These are phyloP conservation scores for Bifiguratus adelaidae DNA, from an alignment of 192 early-diverging fungal genomes.

Conservation along the genomic window DNA sequence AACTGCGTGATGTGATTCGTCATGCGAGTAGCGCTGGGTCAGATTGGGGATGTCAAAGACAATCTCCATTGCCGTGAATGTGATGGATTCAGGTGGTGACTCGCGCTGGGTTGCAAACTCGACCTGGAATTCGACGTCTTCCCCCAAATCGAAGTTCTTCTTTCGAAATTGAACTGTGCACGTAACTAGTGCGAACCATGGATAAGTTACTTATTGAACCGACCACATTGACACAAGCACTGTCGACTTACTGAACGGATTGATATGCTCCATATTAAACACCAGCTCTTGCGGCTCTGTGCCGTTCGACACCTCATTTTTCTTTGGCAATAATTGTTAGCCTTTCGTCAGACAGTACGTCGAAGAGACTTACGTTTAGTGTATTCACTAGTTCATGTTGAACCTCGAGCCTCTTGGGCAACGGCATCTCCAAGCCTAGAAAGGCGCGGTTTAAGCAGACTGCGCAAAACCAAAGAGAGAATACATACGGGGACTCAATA, in stretches of 20 bases:
- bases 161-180: slow-evolving; percentile 35
- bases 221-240: slow-evolving; percentile 19
- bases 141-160: slow-evolving; percentile 40
- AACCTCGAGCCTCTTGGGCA: slow-evolving; percentile 14
- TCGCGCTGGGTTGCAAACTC: slow-evolving; percentile 20
- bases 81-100: slow-evolving; percentile 35
- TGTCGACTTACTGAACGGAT: slow-evolving; percentile 37
- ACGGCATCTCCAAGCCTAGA: slow-evolving; percentile 9
- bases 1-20: slow-evolving; percentile 13
- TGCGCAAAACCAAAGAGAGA: neutral
- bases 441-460: no score
- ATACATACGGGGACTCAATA: slow-evolving; percentile 37
- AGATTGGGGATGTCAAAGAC: slow-evolving; percentile 44
- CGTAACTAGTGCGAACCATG: slow-evolving; percentile 11
- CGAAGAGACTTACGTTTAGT: slow-evolving; percentile 9
- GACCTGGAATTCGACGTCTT: slow-evolving; percentile 48
- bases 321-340: slow-evolving; percentile 7
- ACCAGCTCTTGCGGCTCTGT: slow-evolving; percentile 13
- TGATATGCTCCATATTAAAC: slow-evolving; percentile 51
- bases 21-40: slow-evolving; percentile 37
- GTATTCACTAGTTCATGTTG: slow-evolving; percentile 25
- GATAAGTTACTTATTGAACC: slow-evolving; percentile 2
- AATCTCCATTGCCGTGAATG: slow-evolving; percentile 35
- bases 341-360: slow-evolving; percentile 15
- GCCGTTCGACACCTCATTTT: slow-evolving; percentile 11